Base-by-base conservation (phyloP, 1,284 basidiomycete species). In the Puccinia brachypodii region DNA sequence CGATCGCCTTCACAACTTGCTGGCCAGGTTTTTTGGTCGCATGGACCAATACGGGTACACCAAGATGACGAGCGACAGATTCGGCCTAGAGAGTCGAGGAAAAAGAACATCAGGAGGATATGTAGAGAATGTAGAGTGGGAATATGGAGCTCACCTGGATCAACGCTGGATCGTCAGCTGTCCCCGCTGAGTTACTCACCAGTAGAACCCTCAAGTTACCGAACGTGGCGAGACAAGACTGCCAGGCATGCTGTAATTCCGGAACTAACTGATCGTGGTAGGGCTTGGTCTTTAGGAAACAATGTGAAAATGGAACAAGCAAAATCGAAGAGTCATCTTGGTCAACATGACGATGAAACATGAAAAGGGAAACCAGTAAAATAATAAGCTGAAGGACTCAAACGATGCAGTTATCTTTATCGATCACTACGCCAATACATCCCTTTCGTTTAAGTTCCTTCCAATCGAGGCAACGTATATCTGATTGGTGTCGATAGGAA, bases 331-430 rank as follows among this genome's bases (percentile, higher is more conserved):
- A 25, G 31, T 33, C 13, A 62, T 9, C 9, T 69, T 69, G 36
- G 40, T 69, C 33, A 8, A 38, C 19, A 44, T 33, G 28, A 31
- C 16, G 25, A 19, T 58, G 6, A 19, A 76, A 11, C 9, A n/a
- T n/a, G 31, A 33, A 38, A 2, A 77, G 31, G 8, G 33, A 16
- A n/a, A 8, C 2, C 11, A 28, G 16, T 33, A 50, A 69, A 69
- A 7, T 1, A 11, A 64, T 56, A 3, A 25, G n/a, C 53, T 25
- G 7, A 25, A 56, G n/a, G 13, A 58, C 50, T 62, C 60, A 60
- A 47, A 77, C 75, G n/a, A 77, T 47, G 40, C 75, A 77, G 31
- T 77, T 77, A 25, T 77, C 75, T 47, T 77, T 77, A 36, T 77
- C 75, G 42, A 77, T 77, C 42, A 77, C 62, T 13, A 77, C 62